Conservation (phyloP, 2,329 filamentous ascomycete genomes). For the Neophaeococcomyces mojaviensis region DNA sequence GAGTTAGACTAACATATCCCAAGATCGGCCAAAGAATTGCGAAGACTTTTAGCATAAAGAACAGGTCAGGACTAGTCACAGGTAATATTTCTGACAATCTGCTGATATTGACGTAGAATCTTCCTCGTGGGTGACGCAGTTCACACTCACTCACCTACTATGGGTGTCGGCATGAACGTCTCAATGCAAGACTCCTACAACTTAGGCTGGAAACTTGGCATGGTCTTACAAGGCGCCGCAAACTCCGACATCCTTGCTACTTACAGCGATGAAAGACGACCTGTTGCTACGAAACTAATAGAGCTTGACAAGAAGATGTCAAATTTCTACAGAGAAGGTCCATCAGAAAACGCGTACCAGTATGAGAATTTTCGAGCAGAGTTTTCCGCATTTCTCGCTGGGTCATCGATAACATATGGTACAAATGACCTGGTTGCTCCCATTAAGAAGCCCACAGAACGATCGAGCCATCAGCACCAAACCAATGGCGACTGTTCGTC, state of each 20-base stretch:
- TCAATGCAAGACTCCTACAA: conserved; percentile 52
- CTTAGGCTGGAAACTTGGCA: conserved; percentile 51
- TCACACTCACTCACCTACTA: conserved; percentile 61
- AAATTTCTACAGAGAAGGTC: background rate
- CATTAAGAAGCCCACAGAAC: too few relatives aligned
- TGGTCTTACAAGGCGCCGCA: conserved; percentile 40
- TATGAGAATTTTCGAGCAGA: background rate
- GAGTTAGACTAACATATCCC: too few relatives aligned
- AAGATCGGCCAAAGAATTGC: too few relatives aligned
- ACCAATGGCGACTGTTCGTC: background rate
- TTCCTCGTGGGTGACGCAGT: conserved; percentile 63
- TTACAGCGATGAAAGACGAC: conserved; percentile 44
- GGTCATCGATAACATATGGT: background rate
- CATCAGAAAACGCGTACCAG: background rate
- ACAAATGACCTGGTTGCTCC: background rate
- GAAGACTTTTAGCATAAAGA: too few relatives aligned
- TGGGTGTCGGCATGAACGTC: conserved; percentile 51
- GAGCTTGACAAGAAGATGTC: conserved; percentile 26
- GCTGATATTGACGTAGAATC: conserved; percentile 25
- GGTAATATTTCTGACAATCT: too few relatives aligned
- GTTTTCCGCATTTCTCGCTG: background rate
- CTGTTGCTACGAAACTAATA: conserved; percentile 27
- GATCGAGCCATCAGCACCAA: background rate
- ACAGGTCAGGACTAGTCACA: too few relatives aligned
- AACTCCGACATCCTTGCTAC: conserved; percentile 39